Evolutionary conservation across 805 yeast species (phyloP).

Genomic region (Schwanniomyces occidentalis): DNA sequence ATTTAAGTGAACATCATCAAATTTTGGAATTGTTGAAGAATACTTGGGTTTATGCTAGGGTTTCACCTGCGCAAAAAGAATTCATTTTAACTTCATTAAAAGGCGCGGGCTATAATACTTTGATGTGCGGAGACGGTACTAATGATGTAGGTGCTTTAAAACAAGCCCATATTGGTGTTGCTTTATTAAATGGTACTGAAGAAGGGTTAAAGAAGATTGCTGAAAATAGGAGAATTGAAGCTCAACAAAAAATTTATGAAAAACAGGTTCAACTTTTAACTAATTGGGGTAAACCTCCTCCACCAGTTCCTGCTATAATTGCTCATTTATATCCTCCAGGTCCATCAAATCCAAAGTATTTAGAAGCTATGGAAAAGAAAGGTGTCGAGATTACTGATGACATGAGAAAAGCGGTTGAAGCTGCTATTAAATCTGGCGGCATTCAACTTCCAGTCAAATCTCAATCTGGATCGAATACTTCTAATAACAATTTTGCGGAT

Average conservation of each 20-base stretch:
- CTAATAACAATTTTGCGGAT: slow-evolving; percentile 51
- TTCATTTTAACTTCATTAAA: slow-evolving; percentile 81
- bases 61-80: slow-evolving; percentile 95
- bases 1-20: slow-evolving; percentile 66
- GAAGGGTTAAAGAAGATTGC: slow-evolving; percentile 88
- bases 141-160: slow-evolving; percentile 99
- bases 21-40: slow-evolving; percentile 74
- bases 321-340: slow-evolving; percentile 98
- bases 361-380: slow-evolving; percentile 79
- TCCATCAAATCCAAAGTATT: slow-evolving; percentile 82
- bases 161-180: slow-evolving; percentile 98
- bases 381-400: slow-evolving; percentile 82
- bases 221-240: slow-evolving; percentile 71
- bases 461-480: slow-evolving; percentile 32
- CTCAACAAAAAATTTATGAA: slow-evolving; percentile 65
- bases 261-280: slow-evolving; percentile 80
- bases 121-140: slow-evolving; percentile 99
- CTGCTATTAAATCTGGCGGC: slow-evolving; percentile 47
- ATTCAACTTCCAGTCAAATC: slow-evolving; percentile 29
- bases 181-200: slow-evolving; percentile 95
- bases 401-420: slow-evolving; percentile 57
- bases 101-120: slow-evolving; percentile 84
- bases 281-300: slow-evolving; percentile 81
- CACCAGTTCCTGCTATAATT: slow-evolving; percentile 80
- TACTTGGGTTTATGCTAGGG: slow-evolving; percentile 97